These are phyloP conservation scores for Epichloe uncinata DNA, from an alignment of 2,329 filamentous ascomycete genomes.

Conservation along the genomic window DNA sequence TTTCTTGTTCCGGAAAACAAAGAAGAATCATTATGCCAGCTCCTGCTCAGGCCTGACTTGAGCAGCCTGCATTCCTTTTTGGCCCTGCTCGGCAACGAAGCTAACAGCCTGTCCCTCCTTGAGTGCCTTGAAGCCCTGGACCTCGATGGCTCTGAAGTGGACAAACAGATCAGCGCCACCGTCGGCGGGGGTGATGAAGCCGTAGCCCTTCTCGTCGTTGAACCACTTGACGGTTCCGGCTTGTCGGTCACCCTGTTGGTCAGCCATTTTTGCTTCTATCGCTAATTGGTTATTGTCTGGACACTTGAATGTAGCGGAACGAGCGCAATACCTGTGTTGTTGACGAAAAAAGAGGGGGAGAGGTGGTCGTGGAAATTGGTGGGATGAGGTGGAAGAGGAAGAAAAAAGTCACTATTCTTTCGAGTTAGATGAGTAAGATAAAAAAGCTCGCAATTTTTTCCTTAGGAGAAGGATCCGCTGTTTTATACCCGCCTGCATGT, in stretches of 20 bases:
- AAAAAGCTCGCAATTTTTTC: background rate
- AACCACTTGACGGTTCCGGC: conserved; percentile 9
- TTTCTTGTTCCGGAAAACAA: background rate
- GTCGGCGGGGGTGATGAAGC: conserved; percentile 8
- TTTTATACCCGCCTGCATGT: conserved; percentile 1
- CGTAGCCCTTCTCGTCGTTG: conserved; percentile 12
- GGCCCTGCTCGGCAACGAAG: conserved; percentile 7
- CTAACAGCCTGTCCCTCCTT: conserved; percentile 9
- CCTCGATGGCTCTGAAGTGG: conserved; percentile 9
- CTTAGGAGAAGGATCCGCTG: background rate
- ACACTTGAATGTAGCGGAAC: background rate
- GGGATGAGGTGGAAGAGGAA: background rate
- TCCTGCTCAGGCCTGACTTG: conserved; percentile 13
- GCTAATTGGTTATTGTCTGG: background rate
- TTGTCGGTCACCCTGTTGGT: conserved; percentile 8
- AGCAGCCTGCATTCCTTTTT: conserved; percentile 9
- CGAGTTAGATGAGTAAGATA: background rate
- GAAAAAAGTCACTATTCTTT: background rate
- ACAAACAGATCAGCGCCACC: conserved; percentile 8
- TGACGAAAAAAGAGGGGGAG: background rate
- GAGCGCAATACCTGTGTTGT: background rate
- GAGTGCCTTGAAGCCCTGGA: conserved; percentile 8
- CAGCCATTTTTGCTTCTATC: conserved; percentile 6
- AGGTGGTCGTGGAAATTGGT: background rate
- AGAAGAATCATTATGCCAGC: background rate